Conservation (phyloP, 441 rosid species). For the Populus trichocarpa region DNA sequence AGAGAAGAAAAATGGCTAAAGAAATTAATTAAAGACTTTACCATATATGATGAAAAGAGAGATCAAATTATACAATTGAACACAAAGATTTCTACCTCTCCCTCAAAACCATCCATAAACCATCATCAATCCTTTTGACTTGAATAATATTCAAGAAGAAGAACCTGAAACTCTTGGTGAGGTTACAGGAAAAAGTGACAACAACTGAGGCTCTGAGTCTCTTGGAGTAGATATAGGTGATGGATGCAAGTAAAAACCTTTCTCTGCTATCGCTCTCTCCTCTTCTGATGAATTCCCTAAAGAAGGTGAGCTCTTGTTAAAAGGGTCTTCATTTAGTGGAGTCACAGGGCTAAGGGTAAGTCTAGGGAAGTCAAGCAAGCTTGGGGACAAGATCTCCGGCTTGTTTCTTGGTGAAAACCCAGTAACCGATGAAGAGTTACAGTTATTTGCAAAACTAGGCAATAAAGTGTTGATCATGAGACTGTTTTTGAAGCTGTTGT, state of each 20-base stretch:
- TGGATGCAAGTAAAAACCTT: constrained; percentile 89
- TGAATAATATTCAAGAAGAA: constrained; percentile 27
- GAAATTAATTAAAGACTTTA: constrained; percentile 22
- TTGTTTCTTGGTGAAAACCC: constrained; percentile 55
- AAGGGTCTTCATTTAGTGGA: constrained; percentile 71
- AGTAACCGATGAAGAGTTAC: constrained; percentile 15
- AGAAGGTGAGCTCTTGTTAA: constrained; percentile 57
- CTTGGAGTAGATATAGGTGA: constrained; percentile 88
- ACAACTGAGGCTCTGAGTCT: constrained; percentile 76
- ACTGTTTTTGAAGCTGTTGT: constrained; percentile 63
- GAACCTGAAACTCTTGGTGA: constrained; percentile 65
- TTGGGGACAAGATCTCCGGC: constrained; percentile 76
- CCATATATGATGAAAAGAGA: constrained; percentile 30
- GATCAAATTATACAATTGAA: constrained; percentile 50
- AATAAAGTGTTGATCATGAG: constrained; percentile 76
- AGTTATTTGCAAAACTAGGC: constrained; percentile 30
- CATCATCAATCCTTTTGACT: constrained; percentile 2
- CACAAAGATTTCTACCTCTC: constrained; percentile 27
- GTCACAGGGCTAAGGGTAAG: constrained; percentile 91
- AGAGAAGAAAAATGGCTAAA: constrained; percentile 1
- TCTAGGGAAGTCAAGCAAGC: constrained; percentile 85
- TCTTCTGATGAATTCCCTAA: constrained; percentile 67
- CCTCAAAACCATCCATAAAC: constrained; percentile 21
- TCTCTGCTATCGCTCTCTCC: constrained; percentile 86
- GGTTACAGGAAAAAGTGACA: constrained; percentile 80